Base-by-base conservation (phyloP, 2,329 filamentous ascomycete species). In the Mariannaea elegans region DNA sequence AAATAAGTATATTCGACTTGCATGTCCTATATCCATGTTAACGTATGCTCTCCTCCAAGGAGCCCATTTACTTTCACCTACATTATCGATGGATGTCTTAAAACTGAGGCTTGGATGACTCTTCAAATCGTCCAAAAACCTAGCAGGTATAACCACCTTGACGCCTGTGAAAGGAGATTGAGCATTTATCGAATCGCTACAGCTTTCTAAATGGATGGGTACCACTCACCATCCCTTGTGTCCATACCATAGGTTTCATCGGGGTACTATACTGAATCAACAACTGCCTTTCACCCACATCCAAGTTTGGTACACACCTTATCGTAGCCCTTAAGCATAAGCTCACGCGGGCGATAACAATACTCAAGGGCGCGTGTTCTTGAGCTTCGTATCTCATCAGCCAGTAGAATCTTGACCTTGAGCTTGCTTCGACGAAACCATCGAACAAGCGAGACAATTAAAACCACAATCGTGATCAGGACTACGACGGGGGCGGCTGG, bases 1-100 rank as follows among this genome's bases (percentile, higher is more conserved):
- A 51, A 51, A 18, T 51, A 51, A 4, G 47, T 51, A 19, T 51
- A 51, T 2, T 51, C 47, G 3, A 38, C n/a, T 41, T 51, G 47
- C 47, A 51, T 51, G n/a, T 51, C 47, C 34, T 51, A n/a, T 7
- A 21, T n/a, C 12, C 14, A n/a, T 12, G 7, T 51, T 23, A 51
- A 21, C 12, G 3, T 21, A 27, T 29, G 18, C n/a, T 5, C 16
- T 8, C 3, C 3, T 2, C 16, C 7, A 4, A 6, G 5, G 8
- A 29, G 8, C 8, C 6, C 23, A 24, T 34, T 5, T 7, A 34
- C 1, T 5, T 12, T 18, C 14, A 31, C 34, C 2, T 14, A 51
- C 47, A 21, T 51, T 51, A 12, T 51, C 47, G 18, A 51, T 51
- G 2, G 47, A 51, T 8, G 36, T 14, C n/a, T 51, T 51, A 23